Evolutionary conservation across 2,329 filamentous ascomycete genomes (phyloP).

Genomic region (Colletotrichum musae): DNA sequence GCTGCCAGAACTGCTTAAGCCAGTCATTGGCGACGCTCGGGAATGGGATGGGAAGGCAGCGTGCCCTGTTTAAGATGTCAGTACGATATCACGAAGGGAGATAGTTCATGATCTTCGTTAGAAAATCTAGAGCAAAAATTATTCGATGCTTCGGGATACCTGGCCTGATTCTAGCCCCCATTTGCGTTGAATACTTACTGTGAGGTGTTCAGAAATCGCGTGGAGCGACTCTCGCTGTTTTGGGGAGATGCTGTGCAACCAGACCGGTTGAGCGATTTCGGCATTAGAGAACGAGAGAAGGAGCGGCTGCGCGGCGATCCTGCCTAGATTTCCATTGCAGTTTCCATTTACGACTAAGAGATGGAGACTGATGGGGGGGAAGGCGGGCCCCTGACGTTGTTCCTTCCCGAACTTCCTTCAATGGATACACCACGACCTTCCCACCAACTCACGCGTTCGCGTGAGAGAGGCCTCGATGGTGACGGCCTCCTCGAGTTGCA

Average conservation of each 20-base stretch:
- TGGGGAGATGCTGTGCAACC: slow-evolving; percentile 14
- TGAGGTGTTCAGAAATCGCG: too few species aligned
- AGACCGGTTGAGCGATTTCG: slow-evolving; percentile 1
- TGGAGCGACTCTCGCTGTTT: too few species aligned
- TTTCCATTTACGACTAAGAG: slow-evolving; percentile 1
- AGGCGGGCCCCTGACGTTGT: slow-evolving; percentile 4
- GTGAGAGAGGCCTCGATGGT: slow-evolving; percentile 21
- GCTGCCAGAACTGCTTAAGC: slow-evolving; percentile 37
- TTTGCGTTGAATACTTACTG: too few species aligned
- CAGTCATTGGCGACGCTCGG: slow-evolving; percentile 26
- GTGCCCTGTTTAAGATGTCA: too few species aligned
- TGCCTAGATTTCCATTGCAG: slow-evolving; percentile 12
- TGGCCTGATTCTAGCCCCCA: too few species aligned
- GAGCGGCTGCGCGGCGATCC: background rate
- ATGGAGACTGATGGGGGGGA: background rate
- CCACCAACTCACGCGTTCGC: background rate
- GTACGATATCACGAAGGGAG: too few species aligned
- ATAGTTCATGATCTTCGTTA: too few species aligned
- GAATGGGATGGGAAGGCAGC: too few species aligned
- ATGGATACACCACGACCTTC: background rate
- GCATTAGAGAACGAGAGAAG: slow-evolving; percentile 1
- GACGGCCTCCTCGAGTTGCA: slow-evolving; percentile 13
- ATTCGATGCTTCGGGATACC: too few species aligned
- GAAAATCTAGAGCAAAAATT: too few species aligned
- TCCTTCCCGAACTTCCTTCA: background rate